These are phyloP conservation scores for Roridomyces roridus DNA, from an alignment of 768 basidiomycete species.

Conservation along the genomic window DNA sequence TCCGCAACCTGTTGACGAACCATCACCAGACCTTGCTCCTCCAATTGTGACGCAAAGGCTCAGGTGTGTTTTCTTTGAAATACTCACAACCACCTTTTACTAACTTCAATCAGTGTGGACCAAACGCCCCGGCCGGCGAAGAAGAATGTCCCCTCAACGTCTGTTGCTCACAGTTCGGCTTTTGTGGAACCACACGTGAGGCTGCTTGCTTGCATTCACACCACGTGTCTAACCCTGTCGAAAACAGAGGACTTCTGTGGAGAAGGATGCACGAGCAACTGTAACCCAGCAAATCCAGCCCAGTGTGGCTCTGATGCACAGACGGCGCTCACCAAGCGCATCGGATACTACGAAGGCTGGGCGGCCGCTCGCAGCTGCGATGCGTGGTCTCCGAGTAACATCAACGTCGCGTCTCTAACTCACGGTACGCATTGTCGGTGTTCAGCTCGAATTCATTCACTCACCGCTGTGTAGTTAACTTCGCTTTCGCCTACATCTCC, in stretches of 20 bases:
- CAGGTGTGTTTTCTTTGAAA: not conserved
- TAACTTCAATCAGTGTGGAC: conserved; percentile 5
- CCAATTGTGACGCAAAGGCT: conserved; percentile 20
- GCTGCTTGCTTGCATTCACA: not conserved
- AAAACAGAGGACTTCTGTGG: conserved; percentile 4
- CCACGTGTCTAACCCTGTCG: not conserved
- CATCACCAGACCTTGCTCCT: conserved; percentile 11
- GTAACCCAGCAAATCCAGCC: not conserved
- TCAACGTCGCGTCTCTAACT: conserved; percentile 30
- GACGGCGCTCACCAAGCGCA: conserved; percentile 26
- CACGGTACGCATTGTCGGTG: conserved; percentile 23
- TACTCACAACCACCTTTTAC: not conserved
- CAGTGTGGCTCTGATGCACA: conserved; percentile 28
- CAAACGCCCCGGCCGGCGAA: conserved; percentile 6
- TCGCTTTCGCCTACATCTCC: conserved; percentile 32
- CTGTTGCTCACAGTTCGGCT: conserved; percentile 21
- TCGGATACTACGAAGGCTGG: conserved; percentile 35
- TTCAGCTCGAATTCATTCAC: not conserved
- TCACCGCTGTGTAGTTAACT: conserved; percentile 23
- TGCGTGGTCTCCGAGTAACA: conserved; percentile 26
- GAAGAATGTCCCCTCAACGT: conserved; percentile 17
- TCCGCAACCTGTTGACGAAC: not conserved
- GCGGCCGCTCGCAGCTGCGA: conserved; percentile 18
- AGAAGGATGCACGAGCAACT: conserved; percentile 2
- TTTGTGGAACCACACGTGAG: conserved; percentile 21